Percentiles rank a stretch among this genome's conserved stretches.
Conservation (phyloP, 805 yeast genomes). For the Candida ipomoeae region DNA sequence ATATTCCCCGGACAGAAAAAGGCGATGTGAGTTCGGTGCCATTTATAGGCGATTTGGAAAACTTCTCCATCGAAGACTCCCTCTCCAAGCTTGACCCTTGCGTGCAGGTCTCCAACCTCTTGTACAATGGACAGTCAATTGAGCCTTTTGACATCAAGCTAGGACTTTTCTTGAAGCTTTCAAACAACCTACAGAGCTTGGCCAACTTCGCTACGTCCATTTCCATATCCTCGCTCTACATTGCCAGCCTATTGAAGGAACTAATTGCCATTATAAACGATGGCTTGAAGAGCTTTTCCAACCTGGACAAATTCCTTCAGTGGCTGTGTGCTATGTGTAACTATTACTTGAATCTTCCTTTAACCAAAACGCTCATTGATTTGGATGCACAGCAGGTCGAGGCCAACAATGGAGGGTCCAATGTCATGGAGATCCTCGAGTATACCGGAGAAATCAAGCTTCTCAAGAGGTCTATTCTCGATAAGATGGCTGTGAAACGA, state of each 20-base stretch:
- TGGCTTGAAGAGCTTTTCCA: conserved; percentile 21
- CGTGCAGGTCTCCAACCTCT: conserved; percentile 6
- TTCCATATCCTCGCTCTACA: conserved; percentile 39
- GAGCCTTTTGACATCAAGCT: conserved; percentile 9
- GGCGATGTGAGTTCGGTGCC: conserved; percentile 1
- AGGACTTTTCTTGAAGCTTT: conserved; percentile 34
- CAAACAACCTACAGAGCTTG: conserved; percentile 32
- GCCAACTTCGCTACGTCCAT: conserved; percentile 34
- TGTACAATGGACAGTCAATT: conserved; percentile 7
- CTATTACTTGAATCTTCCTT: conserved; percentile 32
- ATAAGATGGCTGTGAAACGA: conserved; percentile 8
- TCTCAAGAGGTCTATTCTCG: conserved; percentile 38
- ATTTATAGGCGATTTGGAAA: conserved; percentile 1
- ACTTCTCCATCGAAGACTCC: conserved; percentile 9
- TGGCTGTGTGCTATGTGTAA: conserved; percentile 39
- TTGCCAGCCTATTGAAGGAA: conserved; percentile 37
- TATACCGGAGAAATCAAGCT: conserved; percentile 48
- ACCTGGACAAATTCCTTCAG: conserved; percentile 26
- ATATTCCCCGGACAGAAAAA: neutral
- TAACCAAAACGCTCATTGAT: conserved; percentile 25
- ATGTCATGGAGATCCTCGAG: conserved; percentile 28
- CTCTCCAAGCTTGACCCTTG: conserved; percentile 6
- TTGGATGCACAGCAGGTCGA: conserved; percentile 11
- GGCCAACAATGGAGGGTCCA: conserved; percentile 12
- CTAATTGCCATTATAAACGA: conserved; percentile 40